A percentile compares a stretch with the other conserved stretches of the same genome.
Evolutionary conservation across 2,329 filamentous ascomycete species (phyloP).

Genomic region (Rhexocercosporidium sp.): DNA sequence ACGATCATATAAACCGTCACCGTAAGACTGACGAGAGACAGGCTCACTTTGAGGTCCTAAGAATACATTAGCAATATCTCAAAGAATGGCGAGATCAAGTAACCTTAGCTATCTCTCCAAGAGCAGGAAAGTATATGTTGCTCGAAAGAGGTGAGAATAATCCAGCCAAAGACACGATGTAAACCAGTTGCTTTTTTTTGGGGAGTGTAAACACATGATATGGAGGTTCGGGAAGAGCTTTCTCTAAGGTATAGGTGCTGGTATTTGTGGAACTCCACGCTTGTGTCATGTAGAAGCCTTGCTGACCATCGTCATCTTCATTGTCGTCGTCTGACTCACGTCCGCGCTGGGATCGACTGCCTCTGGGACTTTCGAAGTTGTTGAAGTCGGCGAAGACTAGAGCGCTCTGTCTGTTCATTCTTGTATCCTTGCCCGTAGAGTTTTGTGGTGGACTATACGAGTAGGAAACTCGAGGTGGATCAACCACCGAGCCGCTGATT

Average conservation of each 20-base stretch:
- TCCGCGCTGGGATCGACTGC: conserved; percentile 14
- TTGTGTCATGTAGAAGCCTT: background rate
- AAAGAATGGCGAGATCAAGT: background rate
- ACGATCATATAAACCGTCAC: conserved; percentile 55
- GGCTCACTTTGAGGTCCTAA: conserved; percentile 30
- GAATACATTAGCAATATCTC: background rate
- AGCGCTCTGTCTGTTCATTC: conserved; percentile 25
- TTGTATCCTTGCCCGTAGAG: background rate
- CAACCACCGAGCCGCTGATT: background rate
- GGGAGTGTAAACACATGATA: conserved; percentile 46
- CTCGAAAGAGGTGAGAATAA: conserved; percentile 58
- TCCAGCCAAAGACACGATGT: conserved; percentile 54
- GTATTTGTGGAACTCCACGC: background rate
- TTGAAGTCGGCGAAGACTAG: conserved; percentile 31
- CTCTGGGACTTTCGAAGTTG: conserved; percentile 27
- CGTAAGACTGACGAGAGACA: conserved; percentile 45
- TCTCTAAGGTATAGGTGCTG: conserved; percentile 19
- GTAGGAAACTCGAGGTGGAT: background rate
- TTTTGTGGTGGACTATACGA: background rate
- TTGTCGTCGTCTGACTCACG: conserved; percentile 14
- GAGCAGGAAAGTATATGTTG: conserved; percentile 56
- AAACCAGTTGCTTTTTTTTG: conserved; percentile 53
- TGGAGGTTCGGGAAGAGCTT: conserved; percentile 30
- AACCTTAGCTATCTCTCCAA: conserved; percentile 47
- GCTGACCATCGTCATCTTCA: background rate